Evolutionary conservation across 2,329 filamentous ascomycete species (phyloP).

Genomic region (Penicillium capsulatum): DNA sequence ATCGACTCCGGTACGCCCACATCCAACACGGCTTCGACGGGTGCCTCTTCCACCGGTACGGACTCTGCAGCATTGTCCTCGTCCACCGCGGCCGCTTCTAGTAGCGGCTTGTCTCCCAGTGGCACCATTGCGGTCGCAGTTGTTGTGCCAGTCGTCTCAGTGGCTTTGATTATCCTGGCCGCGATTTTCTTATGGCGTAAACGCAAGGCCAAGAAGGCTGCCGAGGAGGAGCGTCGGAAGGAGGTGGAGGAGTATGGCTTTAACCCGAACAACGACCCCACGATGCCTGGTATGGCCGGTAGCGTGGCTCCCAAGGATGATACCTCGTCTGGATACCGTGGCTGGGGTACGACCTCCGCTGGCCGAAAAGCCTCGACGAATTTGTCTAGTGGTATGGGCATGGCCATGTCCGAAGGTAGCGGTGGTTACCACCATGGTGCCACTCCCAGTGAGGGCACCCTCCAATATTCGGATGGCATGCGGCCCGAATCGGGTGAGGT

Average conservation of each 20-base stretch:
- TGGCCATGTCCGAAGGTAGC: constrained; percentile 68
- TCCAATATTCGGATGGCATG: constrained; percentile 57
- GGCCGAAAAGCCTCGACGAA: constrained; percentile 85
- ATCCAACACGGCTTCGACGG: constrained; percentile 21
- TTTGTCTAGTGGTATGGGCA: constrained; percentile 65
- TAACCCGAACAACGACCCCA: constrained; percentile 95
- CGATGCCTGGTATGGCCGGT: constrained; percentile 55
- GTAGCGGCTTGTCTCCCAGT: constrained; percentile 41
- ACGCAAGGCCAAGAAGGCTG: constrained; percentile 77
- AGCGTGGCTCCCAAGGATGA: constrained; percentile 64
- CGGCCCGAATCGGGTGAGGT: constrained; percentile 63
- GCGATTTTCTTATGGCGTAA: constrained; percentile 83
- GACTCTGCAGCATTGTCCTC: constrained; percentile 23
- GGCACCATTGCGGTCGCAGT: constrained; percentile 88
- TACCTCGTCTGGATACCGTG: constrained; percentile 73
- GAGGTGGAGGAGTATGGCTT: constrained; percentile 97
- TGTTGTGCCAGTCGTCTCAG: constrained; percentile 84
- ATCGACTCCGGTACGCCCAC: constrained; percentile 12
- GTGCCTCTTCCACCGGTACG: constrained; percentile 7
- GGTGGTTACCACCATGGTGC: constrained; percentile 50
- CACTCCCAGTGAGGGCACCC: constrained; percentile 62
- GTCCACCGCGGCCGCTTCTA: constrained; percentile 21
- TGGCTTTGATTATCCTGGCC: constrained; percentile 72
- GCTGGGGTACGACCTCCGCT: constrained; percentile 80
- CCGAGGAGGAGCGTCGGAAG: constrained; percentile 84